Evolutionary conservation across 2,329 filamentous ascomycete genomes (phyloP), one percentile per base, ranked within the genome.

Genomic region (Stylonectria norvegica): DNA sequence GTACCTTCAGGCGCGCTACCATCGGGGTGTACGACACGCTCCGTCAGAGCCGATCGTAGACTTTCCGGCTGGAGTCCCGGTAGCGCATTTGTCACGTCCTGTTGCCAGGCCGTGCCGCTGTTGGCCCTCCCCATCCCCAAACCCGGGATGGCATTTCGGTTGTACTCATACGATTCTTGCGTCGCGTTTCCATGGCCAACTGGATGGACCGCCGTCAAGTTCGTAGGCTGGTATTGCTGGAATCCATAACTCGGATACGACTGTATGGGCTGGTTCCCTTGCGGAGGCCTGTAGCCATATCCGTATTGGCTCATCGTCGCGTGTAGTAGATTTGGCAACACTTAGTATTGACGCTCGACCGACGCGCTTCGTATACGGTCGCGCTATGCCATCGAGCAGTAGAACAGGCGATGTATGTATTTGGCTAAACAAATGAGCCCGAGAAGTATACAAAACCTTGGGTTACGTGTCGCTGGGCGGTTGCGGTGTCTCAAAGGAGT

Each of bases 71-170:
- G 45, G 14, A 33, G n/a, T 17, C 33, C 41, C 18, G 38, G 4
- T 5, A 45, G 28, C 4, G 28, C 40, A 16, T 43, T 49, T 14
- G 36, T 12, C 40, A 42, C 48, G 30, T 46, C 10, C 9, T 45
- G 41, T 25, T 55, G 57, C 42, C 45, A 51, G 16, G 31, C 30
- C 8, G 45, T 19, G n/a, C 29, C 34, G 28, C 30, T 44, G 16
- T 48, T 40, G 19, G 58, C 42, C 36, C 55, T 53, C 11, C 57
- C 52, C 36, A 66, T 39, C 4, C 61, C 59, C 10, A 67, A 40
- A 15, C 64, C 64, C 3, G 64, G 64, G 30, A 67, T 67, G 19
- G 56, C 35, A 32, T 50, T 58, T 31, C 54, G 56, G 30, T 57
- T 58, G 29, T 54, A 53, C 5, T 56, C 48, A 20, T 45, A 62